Base-by-base conservation (phyloP, 306 rosid species). In the Psophocarpus tetragonolobus region DNA sequence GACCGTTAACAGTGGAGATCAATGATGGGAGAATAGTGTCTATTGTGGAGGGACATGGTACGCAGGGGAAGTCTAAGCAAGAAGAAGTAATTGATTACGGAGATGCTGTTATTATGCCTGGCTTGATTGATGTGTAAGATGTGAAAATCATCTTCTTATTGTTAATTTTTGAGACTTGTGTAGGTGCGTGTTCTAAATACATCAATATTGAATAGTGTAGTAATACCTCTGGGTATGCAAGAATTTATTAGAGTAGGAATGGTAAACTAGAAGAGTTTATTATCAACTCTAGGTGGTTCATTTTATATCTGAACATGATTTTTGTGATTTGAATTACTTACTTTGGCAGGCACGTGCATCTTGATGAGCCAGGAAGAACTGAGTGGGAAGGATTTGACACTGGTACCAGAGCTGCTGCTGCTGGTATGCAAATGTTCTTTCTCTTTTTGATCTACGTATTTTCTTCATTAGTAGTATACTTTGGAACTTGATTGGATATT, bases 331-430 rank as follows among this genome's bases (percentile, higher is more conserved):
- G 36, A 81, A 68, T 17, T 44, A 36, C 36, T 71, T 62, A 24
- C 74, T 54, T 70, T 56, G 81, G 64, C 86, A 95, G 98, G 85
- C 98, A 95, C 47, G 90, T 87, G 38, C 98, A 95, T 87, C 97
- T 95, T 73, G 92, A 95, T 68, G 98, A 95, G 69, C 98, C 98
- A 2, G 98, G 98, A 70, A 89, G 97, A 86, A 61, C 88, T 62
- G 96, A 92, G 15, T 92, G 98, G 98, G 98, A 95, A 81, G 98
- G 97, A 72, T 95, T 95, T 91, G 88, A 84, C 47, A 88, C 96
- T 0, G 97, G 98, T 57, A 95, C 97, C 36, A 84, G 77, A 86
- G 98, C 98, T 71, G 98, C 98, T 27, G 98, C 97, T 76, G 98
- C 98, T 76, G 97, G 98, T 95, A 76, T 73, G 82, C 53, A 39